Evolutionary conservation across 306 rosid genomes (phyloP).

Genomic region (Castanopsis chinensis): DNA sequence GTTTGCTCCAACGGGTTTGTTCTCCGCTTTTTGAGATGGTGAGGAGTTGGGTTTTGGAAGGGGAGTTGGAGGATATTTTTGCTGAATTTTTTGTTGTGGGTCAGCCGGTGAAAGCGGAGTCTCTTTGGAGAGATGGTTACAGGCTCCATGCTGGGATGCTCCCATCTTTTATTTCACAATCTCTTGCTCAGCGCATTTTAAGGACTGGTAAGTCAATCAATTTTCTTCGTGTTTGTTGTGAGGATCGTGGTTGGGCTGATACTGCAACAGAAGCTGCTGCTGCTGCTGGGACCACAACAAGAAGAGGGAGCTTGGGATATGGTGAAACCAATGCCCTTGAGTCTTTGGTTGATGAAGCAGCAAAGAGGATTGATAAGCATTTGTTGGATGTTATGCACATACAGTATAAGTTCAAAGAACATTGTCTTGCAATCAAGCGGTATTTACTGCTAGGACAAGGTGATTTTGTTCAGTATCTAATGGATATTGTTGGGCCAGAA

Average conservation of each 20-base stretch:
- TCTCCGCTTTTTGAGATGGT: constrained; percentile 95
- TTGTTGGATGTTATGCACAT: constrained; percentile 79
- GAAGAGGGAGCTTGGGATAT: constrained; percentile 85
- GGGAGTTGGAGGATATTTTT: constrained; percentile 91
- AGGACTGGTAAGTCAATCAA: constrained; percentile 97
- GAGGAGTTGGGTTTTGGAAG: constrained; percentile 90
- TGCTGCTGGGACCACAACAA: constrained; percentile 67
- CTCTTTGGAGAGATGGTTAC: constrained; percentile 97
- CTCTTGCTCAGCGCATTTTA: constrained; percentile 87
- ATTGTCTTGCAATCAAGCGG: constrained; percentile 92
- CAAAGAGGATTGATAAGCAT: constrained; percentile 91
- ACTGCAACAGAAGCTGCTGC: constrained; percentile 78
- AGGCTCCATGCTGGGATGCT: constrained; percentile 87
- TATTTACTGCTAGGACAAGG: constrained; percentile 93
- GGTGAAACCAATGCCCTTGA: constrained; percentile 95
- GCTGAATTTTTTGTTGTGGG: constrained; percentile 83
- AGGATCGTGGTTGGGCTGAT: constrained; percentile 88
- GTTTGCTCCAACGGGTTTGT: constrained; percentile 77
- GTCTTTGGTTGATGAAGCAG: constrained; percentile 83
- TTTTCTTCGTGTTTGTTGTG: constrained; percentile 95
- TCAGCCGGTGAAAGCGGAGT: constrained; percentile 93
- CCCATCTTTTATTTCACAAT: constrained; percentile 84
- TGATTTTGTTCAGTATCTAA: constrained; percentile 93
- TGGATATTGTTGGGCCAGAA: constrained; percentile 96
- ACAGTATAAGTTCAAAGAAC: constrained; percentile 87